These are phyloP conservation scores for Backusella mclennaniae DNA, from an alignment of 192 early-diverging fungal genomes.

Conservation along the genomic window DNA sequence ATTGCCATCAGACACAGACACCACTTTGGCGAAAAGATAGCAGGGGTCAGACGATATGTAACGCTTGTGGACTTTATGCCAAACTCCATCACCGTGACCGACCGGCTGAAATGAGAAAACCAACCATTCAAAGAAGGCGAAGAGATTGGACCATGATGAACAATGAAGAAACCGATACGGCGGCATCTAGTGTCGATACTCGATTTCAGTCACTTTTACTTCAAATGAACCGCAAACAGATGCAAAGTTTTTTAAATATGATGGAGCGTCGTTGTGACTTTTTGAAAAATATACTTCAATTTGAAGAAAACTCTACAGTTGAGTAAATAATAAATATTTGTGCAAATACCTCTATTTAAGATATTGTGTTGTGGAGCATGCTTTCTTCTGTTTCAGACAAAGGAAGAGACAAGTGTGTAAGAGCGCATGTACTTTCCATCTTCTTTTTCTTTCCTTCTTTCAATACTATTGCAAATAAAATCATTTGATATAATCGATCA, in stretches of 20 bases:
- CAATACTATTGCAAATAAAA: too few relatives aligned
- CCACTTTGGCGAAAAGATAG: slow-evolving; percentile 81
- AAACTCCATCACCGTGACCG: slow-evolving; percentile 89
- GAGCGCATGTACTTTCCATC: neutral
- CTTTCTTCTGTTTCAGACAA: neutral
- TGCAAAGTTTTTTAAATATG: slow-evolving; percentile 49
- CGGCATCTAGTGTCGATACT: slow-evolving; percentile 17
- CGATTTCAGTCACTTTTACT: slow-evolving; percentile 26
- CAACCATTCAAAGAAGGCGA: slow-evolving; percentile 58
- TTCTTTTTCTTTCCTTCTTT: slow-evolving; percentile 4
- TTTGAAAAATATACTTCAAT: slow-evolving; percentile 13
- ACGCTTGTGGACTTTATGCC: slow-evolving; percentile 85
- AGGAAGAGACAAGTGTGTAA: neutral
- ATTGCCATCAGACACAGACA: slow-evolving; percentile 72
- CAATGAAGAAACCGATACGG: neutral
- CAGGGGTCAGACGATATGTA: slow-evolving; percentile 72
- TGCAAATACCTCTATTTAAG: neutral
- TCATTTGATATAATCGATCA: too few relatives aligned
- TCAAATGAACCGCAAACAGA: slow-evolving; percentile 49
- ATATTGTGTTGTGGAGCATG: neutral
- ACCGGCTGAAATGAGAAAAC: slow-evolving; percentile 78
- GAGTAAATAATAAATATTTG: neutral
- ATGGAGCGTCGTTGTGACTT: slow-evolving; percentile 53
- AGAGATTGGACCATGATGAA: slow-evolving; percentile 38
- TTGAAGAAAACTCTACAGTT: neutral